Evolutionary conservation across 164 flowering plant species (phyloP), one percentile per base, ranked within the genome.

Genomic region (Tinospora cordifolia): DNA sequence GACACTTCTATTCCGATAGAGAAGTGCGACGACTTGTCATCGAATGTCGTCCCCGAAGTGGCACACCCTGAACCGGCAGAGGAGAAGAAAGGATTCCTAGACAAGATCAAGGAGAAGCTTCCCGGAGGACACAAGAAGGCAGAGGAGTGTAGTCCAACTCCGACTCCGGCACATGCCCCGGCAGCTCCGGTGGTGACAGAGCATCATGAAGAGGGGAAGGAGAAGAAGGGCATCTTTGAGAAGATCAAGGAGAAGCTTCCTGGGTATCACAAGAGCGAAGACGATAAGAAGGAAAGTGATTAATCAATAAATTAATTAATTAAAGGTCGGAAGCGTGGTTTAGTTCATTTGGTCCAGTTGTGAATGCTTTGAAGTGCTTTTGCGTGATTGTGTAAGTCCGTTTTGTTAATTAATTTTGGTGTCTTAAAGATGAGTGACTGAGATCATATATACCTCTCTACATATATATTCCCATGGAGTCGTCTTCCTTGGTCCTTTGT

Each of bases 91-190:
- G 86, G 87, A 0, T 66, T 86, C 41, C 38, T 80, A 1, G 87
- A 84, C 58, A 84, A 79, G 75, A 80, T 86, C 59, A 83, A 79
- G 62, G 87, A 80, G 12, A 86, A 82, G 65, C 79, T 87, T 6
- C 86, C 85, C 0, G 84, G 83, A 2, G 75, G 71, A 12, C 71
- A 77, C 71, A 75, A 79, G 75, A 76, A 58, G n/a, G 21, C n/a
- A n/a, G n/a, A 58, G 6, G 62, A 58, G n/a, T n/a, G n/a, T n/a
- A n/a, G n/a, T n/a, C n/a, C n/a, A n/a, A n/a, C n/a, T n/a, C n/a
- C n/a, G n/a, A n/a, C n/a, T n/a, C n/a, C n/a, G n/a, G n/a, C n/a
- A n/a, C n/a, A n/a, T n/a, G n/a, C n/a, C n/a, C n/a, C n/a, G n/a
- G n/a, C n/a, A n/a, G n/a, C n/a, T n/a, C n/a, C n/a, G n/a, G n/a